A percentile compares a stretch with the other conserved stretches of the same genome.
These are phyloP conservation scores for Talaromyces adpressus DNA, from an alignment of 495 filamentous ascomycete genomes.

Conservation along the genomic window DNA sequence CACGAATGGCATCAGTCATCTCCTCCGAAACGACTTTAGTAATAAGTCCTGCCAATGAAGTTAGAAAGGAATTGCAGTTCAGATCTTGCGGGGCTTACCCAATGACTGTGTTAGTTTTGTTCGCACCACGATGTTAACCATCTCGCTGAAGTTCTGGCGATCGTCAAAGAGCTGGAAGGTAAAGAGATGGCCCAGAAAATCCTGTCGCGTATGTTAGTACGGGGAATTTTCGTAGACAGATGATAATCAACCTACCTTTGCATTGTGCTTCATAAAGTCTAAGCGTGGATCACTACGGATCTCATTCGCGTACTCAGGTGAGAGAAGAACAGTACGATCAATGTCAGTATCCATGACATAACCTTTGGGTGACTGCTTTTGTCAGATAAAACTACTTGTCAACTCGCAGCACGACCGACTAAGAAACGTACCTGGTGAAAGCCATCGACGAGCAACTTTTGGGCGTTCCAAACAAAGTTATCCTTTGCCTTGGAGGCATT, in stretches of 20 bases:
- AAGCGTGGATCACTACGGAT: conserved; percentile 4
- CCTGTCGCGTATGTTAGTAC: neutral
- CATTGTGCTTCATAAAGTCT: neutral
- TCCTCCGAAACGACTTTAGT: conserved; percentile 19
- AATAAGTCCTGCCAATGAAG: neutral
- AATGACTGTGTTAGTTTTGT: conserved; percentile 43
- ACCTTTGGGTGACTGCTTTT: neutral
- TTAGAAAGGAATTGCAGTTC: neutral
- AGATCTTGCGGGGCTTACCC: neutral
- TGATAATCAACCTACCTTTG: neutral
- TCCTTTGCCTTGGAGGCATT: conserved; percentile 2
- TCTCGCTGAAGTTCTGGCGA: neutral
- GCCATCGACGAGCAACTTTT: conserved; percentile 2
- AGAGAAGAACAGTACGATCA: neutral
- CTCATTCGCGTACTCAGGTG: conserved; percentile 7
- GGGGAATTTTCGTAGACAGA: neutral
- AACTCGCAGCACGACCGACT: neutral
- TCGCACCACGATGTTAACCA: conserved; percentile 33
- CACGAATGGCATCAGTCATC: conserved; percentile 21
- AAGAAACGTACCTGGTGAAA: conserved; percentile 4
- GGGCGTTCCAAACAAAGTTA: neutral
- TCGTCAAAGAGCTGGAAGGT: conserved; percentile 40
- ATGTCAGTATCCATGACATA: conserved; percentile 7
- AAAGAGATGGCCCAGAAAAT: conserved; percentile 27
- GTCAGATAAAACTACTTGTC: neutral